Percentiles rank a stretch among this genome's conserved stretches.
These are phyloP conservation scores for Dunaliella primolecta DNA, from an alignment of 139 green algal genomes.

Conservation along the genomic window DNA sequence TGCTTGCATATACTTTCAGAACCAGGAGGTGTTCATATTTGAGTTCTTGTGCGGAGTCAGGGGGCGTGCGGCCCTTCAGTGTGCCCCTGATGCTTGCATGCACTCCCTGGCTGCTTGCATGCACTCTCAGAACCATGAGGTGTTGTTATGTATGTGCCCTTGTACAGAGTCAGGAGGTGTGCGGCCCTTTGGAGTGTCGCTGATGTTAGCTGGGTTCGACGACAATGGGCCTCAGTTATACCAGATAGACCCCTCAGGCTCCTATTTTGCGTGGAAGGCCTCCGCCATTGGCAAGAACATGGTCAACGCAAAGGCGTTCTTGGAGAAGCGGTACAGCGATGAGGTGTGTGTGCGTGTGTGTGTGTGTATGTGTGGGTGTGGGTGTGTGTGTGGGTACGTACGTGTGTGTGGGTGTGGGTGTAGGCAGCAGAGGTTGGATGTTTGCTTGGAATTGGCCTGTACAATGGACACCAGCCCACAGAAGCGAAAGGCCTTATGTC, in stretches of 20 bases:
- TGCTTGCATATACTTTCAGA: too few relatives aligned
- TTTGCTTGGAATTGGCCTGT: too few relatives aligned
- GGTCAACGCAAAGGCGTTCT: conserved; percentile 91
- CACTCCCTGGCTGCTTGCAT: not conserved
- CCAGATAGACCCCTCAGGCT: conserved; percentile 94
- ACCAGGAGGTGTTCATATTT: not conserved
- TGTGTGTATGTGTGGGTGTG: not conserved
- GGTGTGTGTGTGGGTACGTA: too few relatives aligned
- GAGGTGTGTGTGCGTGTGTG: conserved; percentile 79
- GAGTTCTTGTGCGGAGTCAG: not conserved
- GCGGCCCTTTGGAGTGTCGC: conserved; percentile 95
- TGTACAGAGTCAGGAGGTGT: conserved; percentile 88
- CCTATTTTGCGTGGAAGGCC: conserved; percentile 96
- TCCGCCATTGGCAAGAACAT: conserved; percentile 99
- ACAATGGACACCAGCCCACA: too few relatives aligned
- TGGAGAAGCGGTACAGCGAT: conserved; percentile 94
- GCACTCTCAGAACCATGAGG: too few relatives aligned
- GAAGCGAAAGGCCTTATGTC: too few relatives aligned
- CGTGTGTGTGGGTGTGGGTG: too few relatives aligned
- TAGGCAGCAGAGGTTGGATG: too few relatives aligned
- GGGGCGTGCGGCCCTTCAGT: not conserved
- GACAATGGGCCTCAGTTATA: conserved; percentile 96
- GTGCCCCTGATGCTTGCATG: not conserved
- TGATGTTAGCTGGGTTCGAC: conserved; percentile 95
- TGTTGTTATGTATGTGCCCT: too few relatives aligned